These are phyloP conservation scores for Acer campestre DNA, from an alignment of 345 rosid genomes.

Conservation along the genomic window DNA sequence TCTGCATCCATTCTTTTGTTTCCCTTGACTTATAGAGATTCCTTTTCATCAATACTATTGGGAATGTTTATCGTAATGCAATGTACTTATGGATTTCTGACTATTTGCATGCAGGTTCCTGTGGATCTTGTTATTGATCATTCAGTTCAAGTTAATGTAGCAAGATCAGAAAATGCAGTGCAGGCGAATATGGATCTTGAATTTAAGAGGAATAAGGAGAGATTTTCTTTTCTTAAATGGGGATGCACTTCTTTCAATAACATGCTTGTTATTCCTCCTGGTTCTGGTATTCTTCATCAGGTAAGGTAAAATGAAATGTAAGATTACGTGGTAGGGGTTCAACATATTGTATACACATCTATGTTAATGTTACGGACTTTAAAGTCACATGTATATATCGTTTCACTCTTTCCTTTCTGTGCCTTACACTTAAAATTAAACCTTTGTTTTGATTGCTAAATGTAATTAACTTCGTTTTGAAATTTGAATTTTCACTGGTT, in stretches of 20 bases:
- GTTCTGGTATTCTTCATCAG: slow-evolving; percentile 99
- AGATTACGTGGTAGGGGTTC: neutral
- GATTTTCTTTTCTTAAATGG: slow-evolving; percentile 98
- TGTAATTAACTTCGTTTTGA: neutral
- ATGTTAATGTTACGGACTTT: neutral
- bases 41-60: neutral
- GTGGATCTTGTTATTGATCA: slow-evolving; percentile 98
- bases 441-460: neutral
- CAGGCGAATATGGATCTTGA: slow-evolving; percentile 96
- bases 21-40: neutral
- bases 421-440: neutral
- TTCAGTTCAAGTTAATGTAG: slow-evolving; percentile 97
- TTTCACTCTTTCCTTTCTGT: neutral
- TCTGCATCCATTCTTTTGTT: neutral
- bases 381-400: neutral
- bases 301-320: slow-evolving; percentile 37
- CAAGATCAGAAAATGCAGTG: slow-evolving; percentile 93
- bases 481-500: neutral
- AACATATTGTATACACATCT: neutral
- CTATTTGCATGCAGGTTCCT: slow-evolving; percentile 60
- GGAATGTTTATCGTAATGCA: neutral
- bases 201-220: slow-evolving; percentile 91
- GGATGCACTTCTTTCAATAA: slow-evolving; percentile 86
- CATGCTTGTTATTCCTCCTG: slow-evolving; percentile 99
- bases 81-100: neutral